A percentile compares a stretch with the other conserved stretches of the same genome.
These are phyloP conservation scores for Brassica nigra DNA, from an alignment of 345 rosid species.

Conservation along the genomic window DNA sequence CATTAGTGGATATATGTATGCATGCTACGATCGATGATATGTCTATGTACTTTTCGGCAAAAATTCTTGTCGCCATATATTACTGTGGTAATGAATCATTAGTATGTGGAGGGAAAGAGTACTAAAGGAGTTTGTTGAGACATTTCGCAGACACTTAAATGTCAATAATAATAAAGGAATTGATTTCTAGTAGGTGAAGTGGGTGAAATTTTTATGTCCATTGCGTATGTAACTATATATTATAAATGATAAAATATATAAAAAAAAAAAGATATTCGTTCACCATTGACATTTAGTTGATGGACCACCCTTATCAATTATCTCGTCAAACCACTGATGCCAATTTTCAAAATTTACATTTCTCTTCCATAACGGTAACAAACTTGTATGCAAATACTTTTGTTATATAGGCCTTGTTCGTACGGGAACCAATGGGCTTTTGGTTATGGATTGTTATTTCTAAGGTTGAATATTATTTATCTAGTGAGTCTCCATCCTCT, in stretches of 20 bases:
- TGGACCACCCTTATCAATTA: slow-evolving; percentile 25
- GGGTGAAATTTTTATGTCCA: slow-evolving; percentile 31
- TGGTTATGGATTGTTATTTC: neutral
- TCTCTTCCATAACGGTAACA: neutral
- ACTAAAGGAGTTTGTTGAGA: slow-evolving; percentile 12
- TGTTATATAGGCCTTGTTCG: neutral
- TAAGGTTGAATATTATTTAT: neutral
- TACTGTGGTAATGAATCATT: slow-evolving; percentile 17
- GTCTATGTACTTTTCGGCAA: slow-evolving; percentile 1
- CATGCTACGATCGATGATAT: slow-evolving; percentile 8
- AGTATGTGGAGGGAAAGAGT: slow-evolving; percentile 2
- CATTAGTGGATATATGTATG: neutral
- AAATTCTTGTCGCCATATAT: slow-evolving; percentile 10
- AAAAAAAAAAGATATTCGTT: neutral
- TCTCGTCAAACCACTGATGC: neutral
- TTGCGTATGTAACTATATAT: neutral
- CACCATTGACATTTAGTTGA: slow-evolving; percentile 23
- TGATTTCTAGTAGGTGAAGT: slow-evolving; percentile 37
- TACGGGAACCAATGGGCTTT: neutral
- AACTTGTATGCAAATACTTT: neutral
- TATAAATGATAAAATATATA: neutral
- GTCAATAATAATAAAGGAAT: slow-evolving; percentile 13
- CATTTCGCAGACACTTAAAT: slow-evolving; percentile 15
- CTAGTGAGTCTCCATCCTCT: neutral
- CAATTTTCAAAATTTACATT: neutral